Base-by-base conservation (phyloP, 176 grass and related monocot species). In the Melocanna baccifera region DNA sequence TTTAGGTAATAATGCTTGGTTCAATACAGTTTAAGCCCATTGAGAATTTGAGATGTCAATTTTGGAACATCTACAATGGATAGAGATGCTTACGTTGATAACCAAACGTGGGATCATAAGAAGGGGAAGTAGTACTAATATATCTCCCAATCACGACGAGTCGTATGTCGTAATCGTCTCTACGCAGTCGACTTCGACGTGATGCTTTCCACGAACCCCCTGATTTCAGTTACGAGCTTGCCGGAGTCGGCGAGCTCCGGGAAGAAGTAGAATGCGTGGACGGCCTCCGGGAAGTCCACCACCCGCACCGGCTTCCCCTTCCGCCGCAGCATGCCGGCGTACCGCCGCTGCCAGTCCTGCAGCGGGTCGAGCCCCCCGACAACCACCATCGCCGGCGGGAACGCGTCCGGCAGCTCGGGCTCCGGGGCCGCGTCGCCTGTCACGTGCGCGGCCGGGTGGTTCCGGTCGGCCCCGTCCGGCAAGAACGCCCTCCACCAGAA, bases 401-500 rank as follows among this genome's bases (percentile, higher is more conserved):
- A 89, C 11, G 36, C 52, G 22, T 89, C 80, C 8, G 61, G 39
- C 7, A 89, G 36, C 69, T 73, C 67, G 9, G 83, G 30, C 0
- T 67, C 61, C 57, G 75, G 36, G 3, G 52, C 56, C 14, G 39
- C 57, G 1, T 14, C 56, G 3, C 67, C 78, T 1, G 73, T 71
- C 3, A 88, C 86, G 64, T 78, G 79, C 5, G 87, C 84, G 0
- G 63, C 83, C 41, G 64, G 39, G 48, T 91, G 89, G 75, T 94
- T 46, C 7, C 86, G 68, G 6, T 57, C 20, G 19, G 87, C 87
- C 1, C 87, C 89, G 30, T 42, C 37, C 25, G 89, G 92, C n/a
- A 91, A 36, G 76, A 81, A 89, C 45, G 62, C 56, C 52, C 32
- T 84, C 87, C 87, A 89, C 47, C 14, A 83, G 66, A 70, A 89